phyloP scores from a whole-genome alignment of 2,329 filamentous ascomycete genomes.

The Ophiostoma novo-ulmi region DNA sequence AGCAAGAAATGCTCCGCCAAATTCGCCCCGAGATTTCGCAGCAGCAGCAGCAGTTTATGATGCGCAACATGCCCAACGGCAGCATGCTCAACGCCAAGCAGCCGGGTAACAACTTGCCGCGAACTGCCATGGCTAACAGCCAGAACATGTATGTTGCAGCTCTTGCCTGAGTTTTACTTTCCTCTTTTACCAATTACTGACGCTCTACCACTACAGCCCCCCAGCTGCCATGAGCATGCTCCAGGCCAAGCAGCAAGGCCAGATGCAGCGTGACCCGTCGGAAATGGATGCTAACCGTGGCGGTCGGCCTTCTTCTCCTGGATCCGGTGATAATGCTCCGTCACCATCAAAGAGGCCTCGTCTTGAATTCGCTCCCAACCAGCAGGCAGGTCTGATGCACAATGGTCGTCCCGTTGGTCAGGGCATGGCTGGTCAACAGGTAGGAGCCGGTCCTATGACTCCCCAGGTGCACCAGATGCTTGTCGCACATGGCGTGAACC shows the following conservation, averaged over 20 bases:
- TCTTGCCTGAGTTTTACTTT: neutral
- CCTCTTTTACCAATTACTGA: neutral
- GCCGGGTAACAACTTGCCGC: slow-evolving; percentile 56
- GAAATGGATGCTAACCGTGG: slow-evolving; percentile 80
- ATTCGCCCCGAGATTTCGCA: slow-evolving; percentile 58
- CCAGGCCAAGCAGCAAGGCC: slow-evolving; percentile 58
- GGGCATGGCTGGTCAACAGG: slow-evolving; percentile 67
- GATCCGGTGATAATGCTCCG: slow-evolving; percentile 77
- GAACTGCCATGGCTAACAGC: slow-evolving; percentile 74
- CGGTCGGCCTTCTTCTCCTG: slow-evolving; percentile 74
- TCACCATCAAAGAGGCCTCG: slow-evolving; percentile 89
- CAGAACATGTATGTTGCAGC: slow-evolving; percentile 54
- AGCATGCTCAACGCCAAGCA: slow-evolving; percentile 56
- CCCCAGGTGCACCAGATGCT: slow-evolving; percentile 57
- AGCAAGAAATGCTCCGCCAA: slow-evolving; percentile 70
- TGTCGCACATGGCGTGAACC: slow-evolving; percentile 67
- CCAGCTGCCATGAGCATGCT: slow-evolving; percentile 63
- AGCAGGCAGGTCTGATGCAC: slow-evolving; percentile 62
- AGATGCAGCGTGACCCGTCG: slow-evolving; percentile 84
- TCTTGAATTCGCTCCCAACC: slow-evolving; percentile 73
- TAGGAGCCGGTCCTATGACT: slow-evolving; percentile 49
- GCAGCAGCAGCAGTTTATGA: slow-evolving; percentile 57
- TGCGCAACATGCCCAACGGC: slow-evolving; percentile 61
- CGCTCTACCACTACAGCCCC: slow-evolving; percentile 43
- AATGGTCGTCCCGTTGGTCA: slow-evolving; percentile 64